Base-by-base conservation (phyloP, 805 yeast genomes). In the Sungouiella thailandica region DNA sequence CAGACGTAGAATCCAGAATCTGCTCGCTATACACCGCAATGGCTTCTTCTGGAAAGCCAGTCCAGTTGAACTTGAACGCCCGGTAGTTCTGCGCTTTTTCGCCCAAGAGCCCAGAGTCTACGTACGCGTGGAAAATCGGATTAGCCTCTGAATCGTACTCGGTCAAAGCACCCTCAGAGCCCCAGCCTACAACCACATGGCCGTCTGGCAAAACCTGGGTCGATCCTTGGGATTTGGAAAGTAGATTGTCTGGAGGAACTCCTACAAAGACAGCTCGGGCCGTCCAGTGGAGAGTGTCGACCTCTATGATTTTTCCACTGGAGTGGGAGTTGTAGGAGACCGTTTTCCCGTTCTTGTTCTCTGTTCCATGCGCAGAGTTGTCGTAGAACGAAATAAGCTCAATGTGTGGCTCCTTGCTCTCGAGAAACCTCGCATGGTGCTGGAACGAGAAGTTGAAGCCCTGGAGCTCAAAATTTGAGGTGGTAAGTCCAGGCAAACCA, bases 91-190 rank as follows among this genome's bases (percentile, higher is more conserved):
- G 59, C 4, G 47, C 58, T 13, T 35, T 38, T 2, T 36, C 44
- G 5, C 55, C 59, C 16, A 50, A 37, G 2, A 34, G 35, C 4
- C 55, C 62, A 4, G 65, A 57, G 32, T 60, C 65, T 41, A 47
- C 27, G 30, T 44, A 54, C 1, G 67, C 60, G 34, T 55, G 58
- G 43, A 60, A 59, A 12, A 59, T 44, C 10, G 55, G 41, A 12
- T 57, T 42, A 7, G 57, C 64, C 4, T 53, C 41, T 7, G 25
- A 24, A 36, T 53, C 47, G 32, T 41, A 57, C 35, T 62, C 66
- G 9, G 67, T 60, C n/a, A 61, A 52, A 4, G 63, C 60, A 25
- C 67, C 65, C 14, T 49, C 59, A 2, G 67, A 57, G 4, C 67
- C 68, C 64, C 66, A 60, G 33, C 56, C 58, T 15, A 59, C 61